A percentile compares a stretch with the other conserved stretches of the same genome.
These are phyloP conservation scores for Fraxinus pennsylvanica DNA, from an alignment of 257 asterid genomes.

Conservation along the genomic window DNA sequence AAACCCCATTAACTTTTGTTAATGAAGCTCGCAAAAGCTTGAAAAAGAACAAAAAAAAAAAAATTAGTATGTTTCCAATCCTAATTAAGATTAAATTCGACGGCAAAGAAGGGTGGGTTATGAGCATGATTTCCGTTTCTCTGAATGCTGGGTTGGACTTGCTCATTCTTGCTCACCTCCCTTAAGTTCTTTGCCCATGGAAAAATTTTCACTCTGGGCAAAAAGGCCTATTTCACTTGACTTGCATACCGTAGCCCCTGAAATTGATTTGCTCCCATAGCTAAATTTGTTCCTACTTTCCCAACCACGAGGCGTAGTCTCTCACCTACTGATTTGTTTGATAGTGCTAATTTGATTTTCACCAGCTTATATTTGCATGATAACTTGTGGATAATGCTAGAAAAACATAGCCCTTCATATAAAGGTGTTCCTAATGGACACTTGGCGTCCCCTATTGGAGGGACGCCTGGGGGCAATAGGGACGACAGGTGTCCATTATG, in stretches of 20 bases:
- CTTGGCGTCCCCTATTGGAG: too few species aligned
- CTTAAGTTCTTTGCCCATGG: slow-evolving; percentile 90
- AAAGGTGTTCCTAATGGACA: too few species aligned
- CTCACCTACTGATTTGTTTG: slow-evolving; percentile 43
- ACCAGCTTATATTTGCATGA: too few species aligned
- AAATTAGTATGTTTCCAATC: slow-evolving; percentile 28
- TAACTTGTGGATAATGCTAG: too few species aligned
- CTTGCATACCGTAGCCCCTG: slow-evolving; percentile 49
- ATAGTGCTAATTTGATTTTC: slow-evolving; percentile 38
- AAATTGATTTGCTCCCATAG: slow-evolving; percentile 45
- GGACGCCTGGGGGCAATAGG: too few species aligned
- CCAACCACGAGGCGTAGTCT: slow-evolving; percentile 62
- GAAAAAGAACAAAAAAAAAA: slow-evolving; percentile 32
- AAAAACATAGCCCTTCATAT: too few species aligned
- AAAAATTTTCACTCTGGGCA: slow-evolving; percentile 67
- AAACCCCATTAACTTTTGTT: slow-evolving; percentile 36
- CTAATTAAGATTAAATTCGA: slow-evolving; percentile 39
- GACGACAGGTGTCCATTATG: too few species aligned
- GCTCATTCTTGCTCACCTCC: slow-evolving; percentile 89
- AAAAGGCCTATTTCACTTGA: slow-evolving; percentile 81
- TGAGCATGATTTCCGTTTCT: slow-evolving; percentile 41
- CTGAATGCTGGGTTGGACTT: slow-evolving; percentile 99
- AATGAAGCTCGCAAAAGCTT: slow-evolving; percentile 33
- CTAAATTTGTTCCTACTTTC: slow-evolving; percentile 86
- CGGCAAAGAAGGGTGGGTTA: slow-evolving; percentile 13